A percentile compares a stretch with the other conserved stretches of the same genome.
Conservation (phyloP, 1,139 yeast genomes). For the Diutina siamensis region DNA sequence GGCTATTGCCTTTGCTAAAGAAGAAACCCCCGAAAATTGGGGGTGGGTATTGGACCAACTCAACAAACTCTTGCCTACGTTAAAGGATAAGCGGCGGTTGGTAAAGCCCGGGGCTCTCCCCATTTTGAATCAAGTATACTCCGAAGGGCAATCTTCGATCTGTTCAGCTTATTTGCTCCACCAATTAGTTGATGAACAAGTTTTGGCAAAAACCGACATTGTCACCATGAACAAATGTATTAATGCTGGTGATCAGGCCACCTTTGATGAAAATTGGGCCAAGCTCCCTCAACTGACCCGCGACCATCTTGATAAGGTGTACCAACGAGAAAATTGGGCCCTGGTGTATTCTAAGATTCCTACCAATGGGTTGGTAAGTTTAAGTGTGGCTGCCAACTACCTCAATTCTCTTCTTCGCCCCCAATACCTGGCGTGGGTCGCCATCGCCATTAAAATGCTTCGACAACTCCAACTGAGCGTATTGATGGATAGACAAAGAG, state of each 20-base stretch:
- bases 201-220: background rate
- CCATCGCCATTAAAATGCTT: background rate
- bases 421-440: background rate
- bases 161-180: background rate
- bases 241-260: background rate
- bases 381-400: background rate
- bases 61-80: background rate
- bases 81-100: background rate
- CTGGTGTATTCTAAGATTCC: background rate
- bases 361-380: background rate
- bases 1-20: background rate
- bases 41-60: background rate
- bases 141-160: background rate
- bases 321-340: background rate
- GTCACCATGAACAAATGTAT: background rate
- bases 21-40: conserved; percentile 1
- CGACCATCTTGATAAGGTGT: background rate
- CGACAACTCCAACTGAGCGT: background rate
- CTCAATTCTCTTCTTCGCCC: background rate
- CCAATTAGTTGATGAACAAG: background rate
- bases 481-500: too few relatives aligned
- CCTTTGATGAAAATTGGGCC: background rate
- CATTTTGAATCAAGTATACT: background rate
- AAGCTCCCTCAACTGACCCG: background rate
- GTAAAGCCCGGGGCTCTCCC: background rate